phyloP scores from a whole-genome alignment of 2,329 filamentous ascomycete species.

The Aspergillus candidus region DNA sequence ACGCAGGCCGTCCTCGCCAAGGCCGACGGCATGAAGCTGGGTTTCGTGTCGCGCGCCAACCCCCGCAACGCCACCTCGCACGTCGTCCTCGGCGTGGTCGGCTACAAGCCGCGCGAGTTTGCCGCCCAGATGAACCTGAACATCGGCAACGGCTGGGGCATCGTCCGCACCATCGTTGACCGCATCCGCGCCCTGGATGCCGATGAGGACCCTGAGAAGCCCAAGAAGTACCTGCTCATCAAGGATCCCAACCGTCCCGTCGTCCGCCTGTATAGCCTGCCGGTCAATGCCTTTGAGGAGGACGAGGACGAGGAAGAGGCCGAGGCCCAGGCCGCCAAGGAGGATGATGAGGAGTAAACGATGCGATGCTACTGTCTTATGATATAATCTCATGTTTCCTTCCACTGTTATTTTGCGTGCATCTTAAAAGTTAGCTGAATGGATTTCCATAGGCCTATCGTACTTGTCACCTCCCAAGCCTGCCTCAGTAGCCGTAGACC shows the following conservation, averaged over 20 bases:
- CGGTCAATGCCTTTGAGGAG: slow-evolving; percentile 81
- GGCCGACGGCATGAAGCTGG: slow-evolving; percentile 98
- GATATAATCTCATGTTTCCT: slow-evolving; percentile 13
- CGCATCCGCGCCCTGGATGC: slow-evolving; percentile 50
- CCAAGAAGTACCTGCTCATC: slow-evolving; percentile 51
- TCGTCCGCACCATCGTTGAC: slow-evolving; percentile 95
- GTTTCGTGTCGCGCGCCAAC: slow-evolving; percentile 91
- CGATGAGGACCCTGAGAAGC: slow-evolving; percentile 36
- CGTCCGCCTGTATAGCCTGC: slow-evolving; percentile 87
- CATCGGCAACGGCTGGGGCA: slow-evolving; percentile 96
- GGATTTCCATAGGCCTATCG: no score
- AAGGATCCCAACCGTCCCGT: slow-evolving; percentile 97
- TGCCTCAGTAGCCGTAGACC: no score
- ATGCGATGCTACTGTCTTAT: slow-evolving; percentile 9
- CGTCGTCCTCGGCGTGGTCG: slow-evolving; percentile 88
- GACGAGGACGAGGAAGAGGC: slow-evolving; percentile 62
- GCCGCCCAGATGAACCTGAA: slow-evolving; percentile 97
- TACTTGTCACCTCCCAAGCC: no score
- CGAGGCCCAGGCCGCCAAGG: slow-evolving; percentile 50
- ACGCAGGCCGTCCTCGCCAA: slow-evolving; percentile 94
- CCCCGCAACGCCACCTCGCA: slow-evolving; percentile 90
- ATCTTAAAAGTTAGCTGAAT: neutral
- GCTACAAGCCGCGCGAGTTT: slow-evolving; percentile 97
- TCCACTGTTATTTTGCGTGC: slow-evolving; percentile 6
- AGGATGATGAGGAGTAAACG: slow-evolving; percentile 44